Evolutionary conservation across 371 early-diverging fungal genomes (phyloP).

Genomic region (Conidiobolus incongruus): DNA sequence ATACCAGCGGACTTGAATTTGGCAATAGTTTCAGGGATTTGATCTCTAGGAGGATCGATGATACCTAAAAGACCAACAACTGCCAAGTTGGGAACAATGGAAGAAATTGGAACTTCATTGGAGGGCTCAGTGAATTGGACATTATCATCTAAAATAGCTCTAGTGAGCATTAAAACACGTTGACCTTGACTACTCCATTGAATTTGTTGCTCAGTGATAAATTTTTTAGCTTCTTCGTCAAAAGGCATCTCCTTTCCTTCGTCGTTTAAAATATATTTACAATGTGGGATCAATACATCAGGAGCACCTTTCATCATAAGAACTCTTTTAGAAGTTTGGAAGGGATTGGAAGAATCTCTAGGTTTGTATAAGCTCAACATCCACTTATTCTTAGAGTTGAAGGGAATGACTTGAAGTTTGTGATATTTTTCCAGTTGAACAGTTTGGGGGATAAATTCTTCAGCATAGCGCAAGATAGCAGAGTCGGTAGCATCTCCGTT

Average conservation of each 20-base stretch:
- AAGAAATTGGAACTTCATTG: conserved; percentile 8
- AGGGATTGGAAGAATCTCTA: conserved; percentile 3
- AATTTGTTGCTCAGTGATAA: conserved; percentile 15
- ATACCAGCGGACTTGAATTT: conserved; percentile 36
- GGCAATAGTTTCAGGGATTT: conserved; percentile 26
- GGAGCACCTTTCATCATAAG: conserved; percentile 56
- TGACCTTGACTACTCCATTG: conserved; percentile 31
- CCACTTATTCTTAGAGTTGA: conserved; percentile 47
- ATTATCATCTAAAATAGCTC: not conserved
- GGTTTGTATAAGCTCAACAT: conserved; percentile 21
- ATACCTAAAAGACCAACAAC: conserved; percentile 40
- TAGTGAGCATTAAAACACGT: conserved; percentile 30
- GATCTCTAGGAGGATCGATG: conserved; percentile 45
- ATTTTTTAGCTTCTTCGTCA: conserved; percentile 12
- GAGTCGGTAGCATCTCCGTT: conserved; percentile 57
- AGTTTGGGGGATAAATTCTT: conserved; percentile 5
- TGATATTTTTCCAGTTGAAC: not conserved
- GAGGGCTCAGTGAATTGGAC: conserved; percentile 6
- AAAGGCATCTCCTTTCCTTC: conserved; percentile 18
- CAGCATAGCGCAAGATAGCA: conserved; percentile 38
- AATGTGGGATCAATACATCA: conserved; percentile 31
- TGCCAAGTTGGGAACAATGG: conserved; percentile 30
- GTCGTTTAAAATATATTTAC: conserved; percentile 15
- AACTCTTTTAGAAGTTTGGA: conserved; percentile 8
- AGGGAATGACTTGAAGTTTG: conserved; percentile 19